phyloP scores from a whole-genome alignment of 2,329 filamentous ascomycete genomes.

The Bipolaris bicolor region DNA sequence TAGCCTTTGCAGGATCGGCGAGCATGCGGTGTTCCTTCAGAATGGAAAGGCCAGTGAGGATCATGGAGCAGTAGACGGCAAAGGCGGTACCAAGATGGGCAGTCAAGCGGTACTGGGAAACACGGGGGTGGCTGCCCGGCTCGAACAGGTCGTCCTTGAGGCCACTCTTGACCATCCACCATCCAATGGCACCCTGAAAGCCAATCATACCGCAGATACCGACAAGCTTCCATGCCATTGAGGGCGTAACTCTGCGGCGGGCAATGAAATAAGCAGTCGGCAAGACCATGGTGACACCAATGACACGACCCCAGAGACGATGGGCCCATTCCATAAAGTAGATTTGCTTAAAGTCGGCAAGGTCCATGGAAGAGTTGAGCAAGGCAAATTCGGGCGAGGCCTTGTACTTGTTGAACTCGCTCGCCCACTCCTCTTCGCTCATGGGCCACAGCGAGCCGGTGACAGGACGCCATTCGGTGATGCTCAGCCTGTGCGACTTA shows the following conservation, averaged over 20 bases:
- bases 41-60: conserved; percentile 84
- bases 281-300: conserved; percentile 87
- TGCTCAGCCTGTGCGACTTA: conserved; percentile 72
- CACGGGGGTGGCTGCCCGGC: conserved; percentile 85
- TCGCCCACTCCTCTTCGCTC: conserved; percentile 81
- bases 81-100: conserved; percentile 91
- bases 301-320: conserved; percentile 88
- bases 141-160: conserved; percentile 95
- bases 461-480: conserved; percentile 98
- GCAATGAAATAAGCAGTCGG: conserved; percentile 89
- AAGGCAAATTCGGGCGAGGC: conserved; percentile 90
- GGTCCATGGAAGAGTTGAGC: conserved; percentile 89
- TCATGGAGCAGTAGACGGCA: conserved; percentile 91
- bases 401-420: conserved; percentile 91
- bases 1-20: conserved; percentile 67
- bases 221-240: conserved; percentile 76
- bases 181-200: conserved; percentile 93
- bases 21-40: conserved; percentile 78
- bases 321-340: conserved; percentile 99
- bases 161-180: conserved; percentile 99
- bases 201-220: conserved; percentile 90
- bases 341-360: conserved; percentile 96
- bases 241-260: conserved; percentile 74
- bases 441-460: conserved; percentile 88
- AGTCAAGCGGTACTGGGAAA: conserved; percentile 91